These are phyloP conservation scores for Pestalotiopsis sp. DNA, from an alignment of 2,329 filamentous ascomycete genomes.

Conservation along the genomic window DNA sequence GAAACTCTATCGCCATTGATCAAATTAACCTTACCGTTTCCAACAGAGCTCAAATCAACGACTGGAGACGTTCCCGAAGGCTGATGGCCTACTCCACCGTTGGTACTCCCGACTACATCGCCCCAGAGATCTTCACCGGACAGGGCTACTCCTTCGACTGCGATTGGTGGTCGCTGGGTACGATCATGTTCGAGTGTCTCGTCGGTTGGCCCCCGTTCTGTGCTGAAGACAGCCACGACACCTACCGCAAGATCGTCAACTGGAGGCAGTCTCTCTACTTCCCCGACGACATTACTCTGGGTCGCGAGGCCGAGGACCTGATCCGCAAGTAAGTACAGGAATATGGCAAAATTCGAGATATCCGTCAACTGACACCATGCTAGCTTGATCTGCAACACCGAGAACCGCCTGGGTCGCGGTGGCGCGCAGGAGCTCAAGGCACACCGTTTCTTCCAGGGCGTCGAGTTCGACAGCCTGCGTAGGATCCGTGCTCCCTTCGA, in stretches of 20 bases:
- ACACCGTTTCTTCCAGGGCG: constrained; percentile 95
- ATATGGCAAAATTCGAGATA: background rate
- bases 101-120: constrained; percentile 97
- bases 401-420: constrained; percentile 85
- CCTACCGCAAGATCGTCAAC: constrained; percentile 98
- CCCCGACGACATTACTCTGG: constrained; percentile 90
- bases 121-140: constrained; percentile 95
- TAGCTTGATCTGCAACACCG: constrained; percentile 91
- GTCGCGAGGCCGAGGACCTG: constrained; percentile 85
- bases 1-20: constrained; percentile 93
- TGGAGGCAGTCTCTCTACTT: constrained; percentile 97
- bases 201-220: constrained; percentile 99
- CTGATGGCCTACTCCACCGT: constrained; percentile 98
- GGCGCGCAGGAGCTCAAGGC: constrained; percentile 91
- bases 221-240: constrained; percentile 95
- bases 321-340: constrained; percentile 75
- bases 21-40: constrained; percentile 98
- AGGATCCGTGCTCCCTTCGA: constrained; percentile 95
- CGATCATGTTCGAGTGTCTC: constrained; percentile 99
- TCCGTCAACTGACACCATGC: constrained; percentile 3
- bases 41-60: constrained; percentile 97
- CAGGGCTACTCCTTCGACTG: constrained; percentile 96
- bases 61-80: constrained; percentile 93
- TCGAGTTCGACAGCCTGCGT: constrained; percentile 91
- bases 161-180: constrained; percentile 98